These are phyloP conservation scores for Penicillium sp. DNA, from an alignment of 2,329 filamentous ascomycete species.

Conservation along the genomic window DNA sequence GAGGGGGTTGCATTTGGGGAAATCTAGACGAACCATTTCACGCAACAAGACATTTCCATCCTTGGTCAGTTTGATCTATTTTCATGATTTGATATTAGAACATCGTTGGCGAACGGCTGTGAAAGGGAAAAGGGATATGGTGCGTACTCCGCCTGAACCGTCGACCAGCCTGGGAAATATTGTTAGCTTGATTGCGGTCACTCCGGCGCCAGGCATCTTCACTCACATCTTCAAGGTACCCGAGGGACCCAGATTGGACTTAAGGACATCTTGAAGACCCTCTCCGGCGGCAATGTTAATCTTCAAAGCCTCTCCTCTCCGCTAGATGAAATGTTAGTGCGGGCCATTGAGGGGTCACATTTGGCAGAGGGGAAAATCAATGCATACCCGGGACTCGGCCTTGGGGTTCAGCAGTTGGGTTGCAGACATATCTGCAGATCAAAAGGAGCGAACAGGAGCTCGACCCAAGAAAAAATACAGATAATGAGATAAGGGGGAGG, in stretches of 20 bases:
- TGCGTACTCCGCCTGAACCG: conserved; percentile 61
- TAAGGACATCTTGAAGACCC: conserved; percentile 89
- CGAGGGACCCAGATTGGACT: conserved; percentile 91
- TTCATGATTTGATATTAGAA: conserved; percentile 27
- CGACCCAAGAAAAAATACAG: conserved; percentile 26
- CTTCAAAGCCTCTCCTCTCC: conserved; percentile 92
- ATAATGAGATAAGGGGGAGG: conserved; percentile 21
- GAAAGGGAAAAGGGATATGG: conserved; percentile 14
- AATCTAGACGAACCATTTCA: conserved; percentile 59
- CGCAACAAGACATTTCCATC: conserved; percentile 86
- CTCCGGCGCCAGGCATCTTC: neutral
- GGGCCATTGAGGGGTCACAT: conserved; percentile 32
- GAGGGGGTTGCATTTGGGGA: neutral
- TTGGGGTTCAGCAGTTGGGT: conserved; percentile 98
- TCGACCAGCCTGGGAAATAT: conserved; percentile 59
- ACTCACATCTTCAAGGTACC: conserved; percentile 94
- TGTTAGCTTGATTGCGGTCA: conserved; percentile 30
- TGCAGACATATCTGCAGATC: conserved; percentile 74
- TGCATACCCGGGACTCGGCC: conserved; percentile 89
- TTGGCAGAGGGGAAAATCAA: conserved; percentile 31
- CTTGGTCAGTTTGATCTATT: conserved; percentile 96
- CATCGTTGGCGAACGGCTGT: conserved; percentile 7
- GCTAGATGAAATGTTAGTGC: conserved; percentile 62
- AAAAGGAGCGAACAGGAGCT: conserved; percentile 30
- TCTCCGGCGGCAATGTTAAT: conserved; percentile 98